Percentiles rank a stretch among this genome's conserved stretches.
Conservation (phyloP, 2,329 filamentous ascomycete species). For the Microdochium paspali region DNA sequence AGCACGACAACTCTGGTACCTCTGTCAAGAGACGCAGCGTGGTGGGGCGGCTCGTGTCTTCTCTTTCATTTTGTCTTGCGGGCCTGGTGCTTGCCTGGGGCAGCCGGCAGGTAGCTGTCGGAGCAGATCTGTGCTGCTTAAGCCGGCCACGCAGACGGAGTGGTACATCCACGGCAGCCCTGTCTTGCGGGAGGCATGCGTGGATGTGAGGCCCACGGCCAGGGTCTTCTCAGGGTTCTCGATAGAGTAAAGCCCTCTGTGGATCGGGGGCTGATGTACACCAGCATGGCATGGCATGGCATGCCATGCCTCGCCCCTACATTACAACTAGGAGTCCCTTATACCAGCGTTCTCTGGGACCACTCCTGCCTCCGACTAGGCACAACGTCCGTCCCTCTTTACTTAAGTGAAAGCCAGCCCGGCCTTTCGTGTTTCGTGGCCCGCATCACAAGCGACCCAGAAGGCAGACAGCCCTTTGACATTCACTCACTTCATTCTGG, state of each 20-base stretch:
- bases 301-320: neutral
- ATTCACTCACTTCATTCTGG: neutral
- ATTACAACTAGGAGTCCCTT: neutral
- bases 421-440: neutral
- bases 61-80: neutral
- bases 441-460: slow-evolving; percentile 1
- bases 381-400: neutral
- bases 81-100: neutral
- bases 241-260: neutral
- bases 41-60: neutral
- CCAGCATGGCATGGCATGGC: neutral
- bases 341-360: neutral
- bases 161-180: neutral
- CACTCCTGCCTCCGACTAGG: neutral
- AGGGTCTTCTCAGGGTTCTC: neutral
- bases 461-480: neutral
- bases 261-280: neutral
- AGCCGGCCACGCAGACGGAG: neutral
- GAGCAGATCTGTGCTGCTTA: neutral
- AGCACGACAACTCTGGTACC: neutral
- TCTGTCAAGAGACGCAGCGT: neutral
- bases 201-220: neutral
- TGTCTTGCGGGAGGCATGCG: neutral
- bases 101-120: neutral
- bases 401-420: neutral